phyloP scores from a whole-genome alignment of 2,329 filamentous ascomycete species.

The Rutstroemia sp. region DNA sequence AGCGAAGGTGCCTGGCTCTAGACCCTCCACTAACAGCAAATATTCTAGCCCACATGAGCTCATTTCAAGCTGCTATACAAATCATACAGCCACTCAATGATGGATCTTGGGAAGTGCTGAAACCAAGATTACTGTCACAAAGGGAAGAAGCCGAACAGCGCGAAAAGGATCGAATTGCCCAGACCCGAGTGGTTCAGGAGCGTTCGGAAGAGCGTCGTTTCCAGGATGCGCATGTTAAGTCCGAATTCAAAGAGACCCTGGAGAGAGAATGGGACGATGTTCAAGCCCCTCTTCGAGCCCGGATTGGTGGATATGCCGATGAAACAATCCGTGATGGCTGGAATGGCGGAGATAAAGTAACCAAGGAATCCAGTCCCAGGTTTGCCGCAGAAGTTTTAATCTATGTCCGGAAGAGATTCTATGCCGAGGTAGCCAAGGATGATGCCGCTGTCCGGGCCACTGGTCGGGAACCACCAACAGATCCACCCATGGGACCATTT shows the following conservation, averaged over 20 bases:
- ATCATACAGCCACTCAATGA: constrained; percentile 63
- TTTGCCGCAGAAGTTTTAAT: constrained; percentile 68
- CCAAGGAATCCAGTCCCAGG: constrained; percentile 53
- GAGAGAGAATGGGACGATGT: constrained; percentile 65
- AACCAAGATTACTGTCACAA: constrained; percentile 60
- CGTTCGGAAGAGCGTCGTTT: constrained; percentile 26
- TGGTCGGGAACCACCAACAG: constrained; percentile 37
- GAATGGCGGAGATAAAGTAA: constrained; percentile 55
- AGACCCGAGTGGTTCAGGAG: constrained; percentile 33
- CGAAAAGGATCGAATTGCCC: constrained; percentile 35
- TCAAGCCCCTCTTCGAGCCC: constrained; percentile 59
- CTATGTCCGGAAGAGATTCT: constrained; percentile 61
- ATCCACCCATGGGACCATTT: constrained; percentile 46
- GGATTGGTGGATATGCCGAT: constrained; percentile 60
- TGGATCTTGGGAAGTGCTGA: constrained; percentile 60
- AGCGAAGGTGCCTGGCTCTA: constrained; percentile 58
- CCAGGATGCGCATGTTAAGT: constrained; percentile 32
- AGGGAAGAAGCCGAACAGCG: constrained; percentile 55
- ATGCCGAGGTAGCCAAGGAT: constrained; percentile 49
- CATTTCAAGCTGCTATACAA: constrained; percentile 66
- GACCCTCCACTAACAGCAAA: constrained; percentile 56
- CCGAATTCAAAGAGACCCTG: constrained; percentile 47
- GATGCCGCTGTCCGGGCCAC: constrained; percentile 39
- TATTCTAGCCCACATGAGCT: constrained; percentile 61
- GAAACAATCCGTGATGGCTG: constrained; percentile 60